Evolutionary conservation across 2,329 filamentous ascomycete species (phyloP).

Genomic region (Botrytis medusae): DNA sequence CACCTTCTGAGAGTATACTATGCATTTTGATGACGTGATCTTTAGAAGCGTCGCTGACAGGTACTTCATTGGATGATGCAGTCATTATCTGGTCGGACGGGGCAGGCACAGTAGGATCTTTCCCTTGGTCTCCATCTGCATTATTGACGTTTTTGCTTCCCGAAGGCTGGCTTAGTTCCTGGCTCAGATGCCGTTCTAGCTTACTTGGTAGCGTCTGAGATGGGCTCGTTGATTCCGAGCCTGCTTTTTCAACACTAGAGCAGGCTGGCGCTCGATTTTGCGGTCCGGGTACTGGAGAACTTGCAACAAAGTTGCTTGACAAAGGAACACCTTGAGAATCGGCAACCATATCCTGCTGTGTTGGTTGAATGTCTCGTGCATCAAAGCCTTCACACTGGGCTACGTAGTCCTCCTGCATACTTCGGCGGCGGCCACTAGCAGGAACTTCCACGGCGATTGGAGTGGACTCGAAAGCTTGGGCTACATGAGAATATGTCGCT

Average conservation of each 20-base stretch:
- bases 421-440: constrained; percentile 33
- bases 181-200: neutral
- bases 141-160: neutral
- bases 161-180: neutral
- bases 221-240: neutral
- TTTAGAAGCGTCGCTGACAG: constrained; percentile 12
- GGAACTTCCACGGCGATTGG: constrained; percentile 30
- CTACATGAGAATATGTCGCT: neutral
- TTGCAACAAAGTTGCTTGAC: constrained; percentile 5
- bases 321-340: constrained; percentile 32
- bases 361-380: constrained; percentile 32
- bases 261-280: too few species aligned
- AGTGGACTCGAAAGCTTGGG: neutral
- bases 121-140: neutral
- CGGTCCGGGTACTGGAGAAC: neutral
- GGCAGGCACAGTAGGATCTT: neutral
- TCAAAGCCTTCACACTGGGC: constrained; percentile 34
- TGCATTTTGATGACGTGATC: constrained; percentile 23
- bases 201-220: neutral
- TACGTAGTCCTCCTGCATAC: constrained; percentile 34
- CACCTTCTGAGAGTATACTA: constrained; percentile 17
- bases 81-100: constrained; percentile 11
- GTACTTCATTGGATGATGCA: constrained; percentile 28
- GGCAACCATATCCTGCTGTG: constrained; percentile 32
- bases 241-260: neutral